Conservation (phyloP, 192 early-diverging fungal species). For the Endogone sp. region DNA sequence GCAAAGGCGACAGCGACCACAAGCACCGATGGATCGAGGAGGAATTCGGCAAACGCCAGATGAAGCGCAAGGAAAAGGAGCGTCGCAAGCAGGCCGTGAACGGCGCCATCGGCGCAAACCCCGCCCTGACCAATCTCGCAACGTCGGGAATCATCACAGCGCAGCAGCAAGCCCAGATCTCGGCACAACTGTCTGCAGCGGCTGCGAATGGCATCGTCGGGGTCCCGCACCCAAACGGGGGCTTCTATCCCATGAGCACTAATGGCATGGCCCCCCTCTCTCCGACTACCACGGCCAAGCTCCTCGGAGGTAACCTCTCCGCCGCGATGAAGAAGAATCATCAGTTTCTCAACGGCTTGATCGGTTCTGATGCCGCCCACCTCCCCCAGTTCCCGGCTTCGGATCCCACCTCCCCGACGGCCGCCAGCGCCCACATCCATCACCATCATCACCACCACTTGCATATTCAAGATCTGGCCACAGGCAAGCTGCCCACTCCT, state of each 20-base stretch:
- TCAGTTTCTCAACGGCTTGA: not conserved
- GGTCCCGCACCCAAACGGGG: conserved; percentile 3
- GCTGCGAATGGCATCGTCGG: not conserved
- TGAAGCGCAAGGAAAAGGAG: conserved; percentile 63
- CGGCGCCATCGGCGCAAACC: conserved; percentile 9
- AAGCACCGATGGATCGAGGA: conserved; percentile 68
- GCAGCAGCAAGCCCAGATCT: not conserved
- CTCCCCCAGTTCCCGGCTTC: conserved; percentile 11
- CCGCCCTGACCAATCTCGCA: too few species aligned
- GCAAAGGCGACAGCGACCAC: conserved; percentile 45
- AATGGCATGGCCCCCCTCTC: conserved; percentile 13
- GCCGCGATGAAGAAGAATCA: conserved; percentile 14
- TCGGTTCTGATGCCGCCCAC: not conserved
- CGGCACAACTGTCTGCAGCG: conserved; percentile 9
- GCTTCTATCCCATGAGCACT: conserved; percentile 7
- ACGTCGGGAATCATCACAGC: conserved; percentile 14
- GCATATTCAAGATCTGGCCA: not conserved
- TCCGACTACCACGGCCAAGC: conserved; percentile 8
- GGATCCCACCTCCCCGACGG: too few species aligned
- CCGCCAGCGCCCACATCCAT: too few species aligned
- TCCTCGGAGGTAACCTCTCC: conserved; percentile 4
- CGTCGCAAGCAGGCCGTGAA: conserved; percentile 33
- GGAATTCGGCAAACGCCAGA: conserved; percentile 65
- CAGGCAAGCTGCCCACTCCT: not conserved
- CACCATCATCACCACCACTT: not conserved